Conservation (phyloP, 192 early-diverging fungal genomes). For the Coemansia erecta region DNA sequence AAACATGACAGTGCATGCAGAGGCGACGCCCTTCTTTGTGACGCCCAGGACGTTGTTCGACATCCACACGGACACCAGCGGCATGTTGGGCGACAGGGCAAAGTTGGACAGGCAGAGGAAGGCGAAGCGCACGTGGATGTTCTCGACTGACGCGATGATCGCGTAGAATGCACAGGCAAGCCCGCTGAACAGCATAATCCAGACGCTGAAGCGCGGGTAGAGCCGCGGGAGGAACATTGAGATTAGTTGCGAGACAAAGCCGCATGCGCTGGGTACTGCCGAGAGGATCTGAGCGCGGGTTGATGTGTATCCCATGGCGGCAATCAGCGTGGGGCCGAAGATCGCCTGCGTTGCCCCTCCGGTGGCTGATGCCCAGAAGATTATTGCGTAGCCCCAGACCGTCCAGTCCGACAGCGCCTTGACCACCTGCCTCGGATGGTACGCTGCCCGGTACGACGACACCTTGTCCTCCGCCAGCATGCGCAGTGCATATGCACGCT, state of each 20-base stretch:
- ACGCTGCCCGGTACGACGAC: slow-evolving; percentile 15
- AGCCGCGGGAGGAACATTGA: slow-evolving; percentile 38
- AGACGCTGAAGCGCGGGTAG: slow-evolving; percentile 27
- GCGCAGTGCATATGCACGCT: slow-evolving; percentile 46
- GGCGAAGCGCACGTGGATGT: slow-evolving; percentile 26
- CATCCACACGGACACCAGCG: slow-evolving; percentile 56
- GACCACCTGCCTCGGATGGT: slow-evolving; percentile 28
- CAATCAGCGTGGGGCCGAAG: slow-evolving; percentile 41
- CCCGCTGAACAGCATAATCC: slow-evolving; percentile 53
- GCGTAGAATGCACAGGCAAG: slow-evolving; percentile 55
- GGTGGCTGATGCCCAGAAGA: slow-evolving; percentile 45
- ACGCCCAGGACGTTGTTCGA: slow-evolving; percentile 59
- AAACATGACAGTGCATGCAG: slow-evolving; percentile 48
- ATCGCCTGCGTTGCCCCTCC: slow-evolving; percentile 49
- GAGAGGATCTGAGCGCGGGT: slow-evolving; percentile 45
- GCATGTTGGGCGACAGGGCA: slow-evolving; percentile 50
- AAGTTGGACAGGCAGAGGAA: slow-evolving; percentile 44
- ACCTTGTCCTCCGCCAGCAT: slow-evolving; percentile 44
- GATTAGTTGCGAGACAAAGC: slow-evolving; percentile 36
- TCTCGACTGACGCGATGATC: slow-evolving; percentile 43
- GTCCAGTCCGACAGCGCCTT: slow-evolving; percentile 42
- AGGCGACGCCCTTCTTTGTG: slow-evolving; percentile 59
- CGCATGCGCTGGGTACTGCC: slow-evolving; percentile 43
- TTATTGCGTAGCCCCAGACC: slow-evolving; percentile 47
- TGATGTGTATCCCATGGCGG: slow-evolving; percentile 48